A percentile compares a stretch with the other conserved stretches of the same genome.
phyloP scores from a whole-genome alignment of 805 yeast genomes.

The Candida montana region DNA sequence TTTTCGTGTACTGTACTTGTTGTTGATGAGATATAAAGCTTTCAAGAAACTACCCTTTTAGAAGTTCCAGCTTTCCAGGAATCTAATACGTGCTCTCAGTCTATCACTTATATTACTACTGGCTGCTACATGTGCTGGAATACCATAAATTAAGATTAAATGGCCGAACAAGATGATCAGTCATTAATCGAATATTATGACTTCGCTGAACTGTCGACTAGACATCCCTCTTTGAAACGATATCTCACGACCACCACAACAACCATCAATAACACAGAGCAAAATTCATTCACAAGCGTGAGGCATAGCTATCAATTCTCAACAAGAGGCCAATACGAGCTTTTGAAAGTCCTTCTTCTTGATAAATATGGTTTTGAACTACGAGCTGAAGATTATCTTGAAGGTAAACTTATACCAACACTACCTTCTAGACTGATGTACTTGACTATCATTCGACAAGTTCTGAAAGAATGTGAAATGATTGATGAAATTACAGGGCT shows the following conservation, averaged over 20 bases:
- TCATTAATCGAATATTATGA: neutral
- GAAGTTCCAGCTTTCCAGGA: too few species aligned
- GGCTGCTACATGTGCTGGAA: too few species aligned
- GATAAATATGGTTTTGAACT: neutral
- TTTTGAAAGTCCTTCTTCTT: neutral
- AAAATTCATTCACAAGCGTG: neutral
- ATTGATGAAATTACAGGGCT: constrained; percentile 21
- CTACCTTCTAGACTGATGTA: constrained; percentile 6
- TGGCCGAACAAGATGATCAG: neutral
- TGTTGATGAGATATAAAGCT: too few species aligned
- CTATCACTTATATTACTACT: too few species aligned
- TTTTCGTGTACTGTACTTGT: too few species aligned
- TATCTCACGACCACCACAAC: neutral
- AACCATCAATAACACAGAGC: neutral
- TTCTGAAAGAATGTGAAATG: neutral
- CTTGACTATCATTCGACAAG: neutral
- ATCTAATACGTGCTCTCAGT: too few species aligned
- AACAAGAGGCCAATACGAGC: constrained; percentile 2
- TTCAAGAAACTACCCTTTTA: too few species aligned
- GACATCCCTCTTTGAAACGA: constrained; percentile 2
- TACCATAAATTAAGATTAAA: too few species aligned
- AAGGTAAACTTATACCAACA: constrained; percentile 3
- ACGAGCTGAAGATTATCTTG: neutral
- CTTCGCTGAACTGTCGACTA: neutral
- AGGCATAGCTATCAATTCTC: constrained; percentile 1